Percentiles rank a stretch among this genome's conserved stretches.
Evolutionary conservation across 1,284 basidiomycete species (phyloP).

Genomic region (Pseudozyma hubeiensis): DNA sequence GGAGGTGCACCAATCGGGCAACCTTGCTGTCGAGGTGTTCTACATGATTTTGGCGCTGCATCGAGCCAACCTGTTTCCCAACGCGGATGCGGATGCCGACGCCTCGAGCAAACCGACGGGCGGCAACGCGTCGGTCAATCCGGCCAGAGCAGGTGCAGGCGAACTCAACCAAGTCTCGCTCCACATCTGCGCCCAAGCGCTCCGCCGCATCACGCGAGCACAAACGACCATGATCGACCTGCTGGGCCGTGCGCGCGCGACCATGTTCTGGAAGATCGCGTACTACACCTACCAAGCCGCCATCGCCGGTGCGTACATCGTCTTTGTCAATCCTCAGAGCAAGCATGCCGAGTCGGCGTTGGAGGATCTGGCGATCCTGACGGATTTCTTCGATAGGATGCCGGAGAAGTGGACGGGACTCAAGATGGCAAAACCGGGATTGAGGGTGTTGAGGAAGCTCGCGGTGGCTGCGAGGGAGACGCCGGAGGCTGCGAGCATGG

Average conservation of each 20-base stretch:
- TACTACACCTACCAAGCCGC: constrained; percentile 49
- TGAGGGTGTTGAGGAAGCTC: constrained; percentile 43
- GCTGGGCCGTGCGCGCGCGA: constrained; percentile 27
- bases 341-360: constrained; percentile 33
- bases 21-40: constrained; percentile 40
- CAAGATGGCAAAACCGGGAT: constrained; percentile 40
- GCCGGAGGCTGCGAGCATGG: constrained; percentile 35
- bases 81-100: not conserved
- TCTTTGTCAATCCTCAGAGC: constrained; percentile 40
- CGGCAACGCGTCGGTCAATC: not conserved
- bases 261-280: constrained; percentile 51
- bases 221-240: constrained; percentile 42
- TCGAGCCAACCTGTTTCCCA: constrained; percentile 34
- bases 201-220: constrained; percentile 34
- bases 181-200: constrained; percentile 38
- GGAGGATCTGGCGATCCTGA: constrained; percentile 37
- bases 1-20: constrained; percentile 43
- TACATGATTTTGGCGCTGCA: constrained; percentile 36
- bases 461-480: constrained; percentile 41
- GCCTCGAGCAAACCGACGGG: not conserved
- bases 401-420: constrained; percentile 43
- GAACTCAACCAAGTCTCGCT: constrained; percentile 32
- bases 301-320: constrained; percentile 42
- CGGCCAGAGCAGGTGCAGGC: not conserved
- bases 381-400: constrained; percentile 43